Evolutionary conservation across 1,139 yeast species (phyloP), one percentile per base, ranked within the genome.

Genomic region (Kurtzmaniella quercitrusa): DNA sequence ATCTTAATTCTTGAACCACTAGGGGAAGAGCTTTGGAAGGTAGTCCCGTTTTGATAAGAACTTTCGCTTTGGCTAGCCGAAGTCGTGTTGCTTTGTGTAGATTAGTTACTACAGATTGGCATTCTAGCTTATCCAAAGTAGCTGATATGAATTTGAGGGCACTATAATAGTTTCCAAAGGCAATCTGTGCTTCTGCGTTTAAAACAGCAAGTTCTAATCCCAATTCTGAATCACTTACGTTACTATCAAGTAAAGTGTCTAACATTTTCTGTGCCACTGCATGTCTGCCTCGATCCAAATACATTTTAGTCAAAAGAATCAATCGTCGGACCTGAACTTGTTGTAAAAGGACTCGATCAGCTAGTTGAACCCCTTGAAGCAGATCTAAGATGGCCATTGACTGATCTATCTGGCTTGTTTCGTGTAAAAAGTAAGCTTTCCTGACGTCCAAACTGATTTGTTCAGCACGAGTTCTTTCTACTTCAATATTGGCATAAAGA

Each of bases 401-500:
- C 6, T 51, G 45, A 21, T 68, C 74, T 2, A 67, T 53, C 17
- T 76, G 60, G 2, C 82, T 83, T 41, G 54, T 53, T 14, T 57
- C 49, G 48, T 63, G 74, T 3, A 56, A 50, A 3, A 70, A 50
- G 44, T 63, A 60, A 1, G 76, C 66, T 40, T 57, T 58, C 41
- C 81, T 62, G 18, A 75, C 62, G 43, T 59, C 54, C 6, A 76
- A 60, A 1, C 72, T 59, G n/a, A 60, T 57, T 45, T 59, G 55
- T 46, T 63, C 68, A 8, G 65, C 73, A 36, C 57, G 50, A 7
- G 51, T 46, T 37, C 49, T 34, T 1, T 58, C 68, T 16, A 68
- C 42, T 0, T 82, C 77, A 17, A 79, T 59, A 2, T 70, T 73
- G 17, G 66, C 60, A 54, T 79, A 80, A 1, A 73, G 57, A 11